These are phyloP conservation scores for Camelina sativa DNA, from an alignment of 345 rosid genomes.

Conservation along the genomic window DNA sequence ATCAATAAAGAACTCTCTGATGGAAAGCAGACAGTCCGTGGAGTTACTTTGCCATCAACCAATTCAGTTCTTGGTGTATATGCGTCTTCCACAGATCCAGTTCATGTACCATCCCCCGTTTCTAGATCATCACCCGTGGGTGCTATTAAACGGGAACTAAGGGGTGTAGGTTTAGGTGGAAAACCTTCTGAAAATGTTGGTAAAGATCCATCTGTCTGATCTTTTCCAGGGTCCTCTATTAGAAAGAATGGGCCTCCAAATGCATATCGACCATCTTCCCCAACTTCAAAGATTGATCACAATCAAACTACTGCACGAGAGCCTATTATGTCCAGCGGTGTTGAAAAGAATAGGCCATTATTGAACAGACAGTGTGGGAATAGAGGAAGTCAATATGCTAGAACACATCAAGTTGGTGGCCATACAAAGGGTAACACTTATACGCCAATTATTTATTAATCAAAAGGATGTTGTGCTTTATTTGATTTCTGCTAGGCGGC, in stretches of 20 bases:
- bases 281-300: conserved; percentile 63
- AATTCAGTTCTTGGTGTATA: conserved; percentile 79
- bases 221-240: conserved; percentile 55
- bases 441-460: neutral
- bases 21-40: conserved; percentile 26
- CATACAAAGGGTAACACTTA: conserved; percentile 32
- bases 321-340: conserved; percentile 45
- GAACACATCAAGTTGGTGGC: conserved; percentile 37
- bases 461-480: neutral
- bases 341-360: conserved; percentile 48
- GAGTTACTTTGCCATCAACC: conserved; percentile 51
- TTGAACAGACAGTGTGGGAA: conserved; percentile 54
- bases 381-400: conserved; percentile 29
- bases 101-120: conserved; percentile 95
- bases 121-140: conserved; percentile 77
- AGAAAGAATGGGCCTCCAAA: conserved; percentile 61
- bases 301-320: conserved; percentile 53
- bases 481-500: neutral
- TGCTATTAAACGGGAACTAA: conserved; percentile 93
- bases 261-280: conserved; percentile 56
- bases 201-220: conserved; percentile 50
- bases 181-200: conserved; percentile 57
- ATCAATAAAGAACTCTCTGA: conserved; percentile 14
- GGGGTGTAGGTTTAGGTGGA: conserved; percentile 73
- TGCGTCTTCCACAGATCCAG: conserved; percentile 90